These are phyloP conservation scores for Liquidambar formosana DNA, from an alignment of 164 flowering plant genomes.

Conservation along the genomic window DNA sequence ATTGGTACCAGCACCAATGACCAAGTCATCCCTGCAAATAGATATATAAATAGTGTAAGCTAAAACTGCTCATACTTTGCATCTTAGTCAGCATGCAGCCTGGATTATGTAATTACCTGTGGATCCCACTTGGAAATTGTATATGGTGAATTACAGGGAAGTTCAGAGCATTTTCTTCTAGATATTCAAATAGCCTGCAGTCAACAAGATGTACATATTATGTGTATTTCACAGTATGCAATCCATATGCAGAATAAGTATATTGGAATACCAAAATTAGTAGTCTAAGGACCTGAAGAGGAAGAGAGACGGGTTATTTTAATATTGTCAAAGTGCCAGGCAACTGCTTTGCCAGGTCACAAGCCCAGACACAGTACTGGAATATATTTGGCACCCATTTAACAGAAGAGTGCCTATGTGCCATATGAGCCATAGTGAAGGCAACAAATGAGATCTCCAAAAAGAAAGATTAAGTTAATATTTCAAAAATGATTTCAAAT, in stretches of 20 bases:
- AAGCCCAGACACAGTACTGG: no score
- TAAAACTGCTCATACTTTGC: conserved; percentile 5
- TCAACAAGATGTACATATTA: conserved; percentile 4
- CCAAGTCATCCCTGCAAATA: conserved; percentile 80
- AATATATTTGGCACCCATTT: no score
- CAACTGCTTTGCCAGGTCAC: no score
- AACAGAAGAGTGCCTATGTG: no score
- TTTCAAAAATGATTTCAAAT: no score
- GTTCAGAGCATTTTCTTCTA: conserved; percentile 61
- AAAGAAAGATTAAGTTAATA: no score
- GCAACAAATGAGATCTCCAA: no score
- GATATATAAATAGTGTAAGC: conserved; percentile 2
- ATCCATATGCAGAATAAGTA: no score
- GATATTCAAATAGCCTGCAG: conserved; percentile 85
- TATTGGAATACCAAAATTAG: neutral
- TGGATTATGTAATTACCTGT: conserved; percentile 49
- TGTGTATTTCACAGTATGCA: neutral
- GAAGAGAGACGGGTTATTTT: neutral
- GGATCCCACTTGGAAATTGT: conserved; percentile 65
- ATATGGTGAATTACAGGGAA: conserved; percentile 93
- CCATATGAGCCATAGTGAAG: no score
- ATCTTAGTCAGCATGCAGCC: neutral
- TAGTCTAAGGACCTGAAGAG: neutral
- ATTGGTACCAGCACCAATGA: conserved; percentile 83
- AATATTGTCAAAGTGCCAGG: no score